These are phyloP conservation scores for Chalciporus sphaerocephalus DNA, from an alignment of 768 basidiomycete genomes.

Conservation along the genomic window DNA sequence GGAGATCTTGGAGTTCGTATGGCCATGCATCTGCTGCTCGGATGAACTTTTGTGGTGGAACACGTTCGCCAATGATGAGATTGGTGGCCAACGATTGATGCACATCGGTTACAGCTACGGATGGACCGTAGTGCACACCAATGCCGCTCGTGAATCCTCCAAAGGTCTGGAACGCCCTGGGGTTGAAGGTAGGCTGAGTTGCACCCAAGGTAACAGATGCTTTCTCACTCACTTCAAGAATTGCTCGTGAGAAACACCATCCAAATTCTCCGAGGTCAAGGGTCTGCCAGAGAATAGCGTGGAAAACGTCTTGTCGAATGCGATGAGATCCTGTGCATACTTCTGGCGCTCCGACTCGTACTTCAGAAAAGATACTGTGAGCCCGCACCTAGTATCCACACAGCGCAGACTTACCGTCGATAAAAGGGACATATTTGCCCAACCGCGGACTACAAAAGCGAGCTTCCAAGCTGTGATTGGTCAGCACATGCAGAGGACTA, in stretches of 20 bases:
- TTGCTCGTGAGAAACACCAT: constrained; percentile 40
- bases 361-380: constrained; percentile 21
- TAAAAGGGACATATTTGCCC: constrained; percentile 42
- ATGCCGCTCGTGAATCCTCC: constrained; percentile 46
- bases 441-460: constrained; percentile 44
- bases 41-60: constrained; percentile 45
- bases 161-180: constrained; percentile 42
- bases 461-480: constrained; percentile 46
- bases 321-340: constrained; percentile 51
- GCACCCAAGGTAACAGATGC: neutral
- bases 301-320: constrained; percentile 49
- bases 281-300: constrained; percentile 54
- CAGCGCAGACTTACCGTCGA: constrained; percentile 37
- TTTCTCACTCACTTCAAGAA: constrained; percentile 38
- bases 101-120: constrained; percentile 31
- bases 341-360: constrained; percentile 52
- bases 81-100: constrained; percentile 37
- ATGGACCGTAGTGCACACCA: constrained; percentile 47
- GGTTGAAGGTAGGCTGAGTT: neutral
- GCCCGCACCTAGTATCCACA: neutral
- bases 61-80: constrained; percentile 47
- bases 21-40: constrained; percentile 44
- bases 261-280: constrained; percentile 30
- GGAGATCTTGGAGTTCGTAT: constrained; percentile 47
- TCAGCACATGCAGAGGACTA: neutral